Percentiles rank a stretch among this genome's conserved stretches.
Evolutionary conservation across 2,329 filamentous ascomycete genomes (phyloP).

Genomic region (Blastomyces gilchristii): DNA sequence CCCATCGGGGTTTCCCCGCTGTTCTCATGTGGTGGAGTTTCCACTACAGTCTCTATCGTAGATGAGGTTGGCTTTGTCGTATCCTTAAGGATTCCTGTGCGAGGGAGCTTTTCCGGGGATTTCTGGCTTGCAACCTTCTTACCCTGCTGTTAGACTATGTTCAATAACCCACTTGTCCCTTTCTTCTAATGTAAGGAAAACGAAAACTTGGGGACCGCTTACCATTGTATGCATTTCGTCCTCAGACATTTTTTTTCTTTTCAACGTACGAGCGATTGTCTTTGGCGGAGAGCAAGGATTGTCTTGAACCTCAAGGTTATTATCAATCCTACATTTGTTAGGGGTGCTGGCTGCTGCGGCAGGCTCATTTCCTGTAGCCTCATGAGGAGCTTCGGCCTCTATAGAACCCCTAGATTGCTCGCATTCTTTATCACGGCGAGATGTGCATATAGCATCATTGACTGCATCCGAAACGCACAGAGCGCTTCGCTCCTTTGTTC

Average conservation of each 20-base stretch:
- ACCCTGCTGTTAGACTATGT: neutral
- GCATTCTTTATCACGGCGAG: neutral
- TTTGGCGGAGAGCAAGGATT: neutral
- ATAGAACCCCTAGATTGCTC: neutral
- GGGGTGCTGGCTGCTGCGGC: neutral
- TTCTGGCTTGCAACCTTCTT: neutral
- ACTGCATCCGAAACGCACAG: neutral
- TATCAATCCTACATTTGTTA: neutral
- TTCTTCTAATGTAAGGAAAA: neutral
- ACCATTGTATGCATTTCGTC: neutral
- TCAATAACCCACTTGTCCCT: neutral
- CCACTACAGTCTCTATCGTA: conserved; percentile 6
- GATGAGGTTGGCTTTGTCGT: neutral
- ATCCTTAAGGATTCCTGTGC: conserved; percentile 15
- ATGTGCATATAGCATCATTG: neutral
- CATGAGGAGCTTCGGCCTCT: neutral
- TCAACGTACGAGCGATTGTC: neutral
- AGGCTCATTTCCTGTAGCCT: neutral
- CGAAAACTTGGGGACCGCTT: neutral
- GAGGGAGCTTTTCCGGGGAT: neutral
- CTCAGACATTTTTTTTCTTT: neutral
- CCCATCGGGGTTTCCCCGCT: conserved; percentile 12
- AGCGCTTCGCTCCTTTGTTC: neutral
- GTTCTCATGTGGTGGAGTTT: conserved; percentile 10
- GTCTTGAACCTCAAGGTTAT: neutral